Percentiles rank a stretch among this genome's conserved stretches.
phyloP scores from a whole-genome alignment of 768 basidiomycete species.

The Podaxis carcinomalis region DNA sequence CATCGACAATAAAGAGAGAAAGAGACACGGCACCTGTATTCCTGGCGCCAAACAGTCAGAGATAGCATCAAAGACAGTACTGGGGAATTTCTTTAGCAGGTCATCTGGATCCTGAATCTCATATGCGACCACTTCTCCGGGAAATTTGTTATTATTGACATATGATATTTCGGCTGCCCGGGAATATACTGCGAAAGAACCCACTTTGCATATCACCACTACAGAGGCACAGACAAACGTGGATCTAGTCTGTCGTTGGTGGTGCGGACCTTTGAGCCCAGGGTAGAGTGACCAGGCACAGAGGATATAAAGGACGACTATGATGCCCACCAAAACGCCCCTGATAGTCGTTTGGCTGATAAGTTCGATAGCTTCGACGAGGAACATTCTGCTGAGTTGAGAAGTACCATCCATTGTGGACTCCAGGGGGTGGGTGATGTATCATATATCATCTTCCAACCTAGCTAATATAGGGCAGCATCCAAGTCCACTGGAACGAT shows the following conservation, averaged over 20 bases:
- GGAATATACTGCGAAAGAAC: neutral
- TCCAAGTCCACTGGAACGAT: no score
- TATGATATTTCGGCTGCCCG: neutral
- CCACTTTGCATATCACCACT: neutral
- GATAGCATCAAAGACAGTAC: neutral
- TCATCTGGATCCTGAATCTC: neutral
- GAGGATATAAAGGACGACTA: neutral
- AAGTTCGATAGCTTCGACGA: neutral
- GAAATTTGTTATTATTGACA: neutral
- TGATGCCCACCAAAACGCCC: neutral
- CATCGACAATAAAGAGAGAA: neutral
- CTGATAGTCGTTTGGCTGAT: neutral
- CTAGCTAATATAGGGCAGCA: no score
- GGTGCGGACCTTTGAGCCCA: neutral
- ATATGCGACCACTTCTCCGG: neutral
- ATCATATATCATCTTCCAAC: no score
- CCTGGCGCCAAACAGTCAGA: neutral
- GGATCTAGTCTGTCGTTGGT: neutral
- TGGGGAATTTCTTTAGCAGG: neutral
- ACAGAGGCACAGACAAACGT: neutral
- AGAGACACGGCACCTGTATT: neutral
- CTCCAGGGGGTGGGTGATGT: neutral
- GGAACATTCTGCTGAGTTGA: neutral
- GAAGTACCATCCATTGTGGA: neutral
- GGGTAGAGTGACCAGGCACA: neutral